These are phyloP conservation scores for Aspergillus udagawae DNA, from an alignment of 2,329 filamentous ascomycete species.

Conservation along the genomic window DNA sequence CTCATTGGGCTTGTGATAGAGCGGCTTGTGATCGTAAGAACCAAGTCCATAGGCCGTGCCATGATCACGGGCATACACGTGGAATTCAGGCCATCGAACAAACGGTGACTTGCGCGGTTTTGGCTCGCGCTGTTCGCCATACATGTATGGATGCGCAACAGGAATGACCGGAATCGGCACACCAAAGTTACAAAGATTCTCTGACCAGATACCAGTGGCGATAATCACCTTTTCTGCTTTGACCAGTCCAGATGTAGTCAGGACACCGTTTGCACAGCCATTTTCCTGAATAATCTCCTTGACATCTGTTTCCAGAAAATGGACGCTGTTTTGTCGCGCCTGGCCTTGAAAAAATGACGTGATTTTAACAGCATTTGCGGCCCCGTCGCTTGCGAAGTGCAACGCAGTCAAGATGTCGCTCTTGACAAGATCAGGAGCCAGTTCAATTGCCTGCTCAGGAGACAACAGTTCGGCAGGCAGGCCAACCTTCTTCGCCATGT, in stretches of 20 bases:
- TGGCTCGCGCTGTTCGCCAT: constrained; percentile 15
- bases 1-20: constrained; percentile 14
- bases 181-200: constrained; percentile 15
- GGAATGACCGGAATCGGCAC: constrained; percentile 30
- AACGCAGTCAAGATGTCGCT: constrained; percentile 15
- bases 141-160: constrained; percentile 35
- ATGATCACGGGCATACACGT: constrained; percentile 34
- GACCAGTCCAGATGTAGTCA: constrained; percentile 13
- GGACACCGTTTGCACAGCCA: constrained; percentile 15
- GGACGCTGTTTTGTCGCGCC: constrained; percentile 17
- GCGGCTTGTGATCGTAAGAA: constrained; percentile 29
- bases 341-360: constrained; percentile 21
- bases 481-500: constrained; percentile 17
- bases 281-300: constrained; percentile 13
- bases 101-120: constrained; percentile 24
- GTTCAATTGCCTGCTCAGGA: constrained; percentile 14
- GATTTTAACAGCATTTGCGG: constrained; percentile 22
- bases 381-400: constrained; percentile 25
- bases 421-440: constrained; percentile 28
- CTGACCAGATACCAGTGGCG: constrained; percentile 31
- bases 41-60: constrained; percentile 30
- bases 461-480: constrained; percentile 24
- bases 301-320: constrained; percentile 20
- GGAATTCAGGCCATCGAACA: constrained; percentile 34
- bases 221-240: constrained; percentile 18